Conservation (phyloP, 768 basidiomycete species). For the Amanita molliuscula region DNA sequence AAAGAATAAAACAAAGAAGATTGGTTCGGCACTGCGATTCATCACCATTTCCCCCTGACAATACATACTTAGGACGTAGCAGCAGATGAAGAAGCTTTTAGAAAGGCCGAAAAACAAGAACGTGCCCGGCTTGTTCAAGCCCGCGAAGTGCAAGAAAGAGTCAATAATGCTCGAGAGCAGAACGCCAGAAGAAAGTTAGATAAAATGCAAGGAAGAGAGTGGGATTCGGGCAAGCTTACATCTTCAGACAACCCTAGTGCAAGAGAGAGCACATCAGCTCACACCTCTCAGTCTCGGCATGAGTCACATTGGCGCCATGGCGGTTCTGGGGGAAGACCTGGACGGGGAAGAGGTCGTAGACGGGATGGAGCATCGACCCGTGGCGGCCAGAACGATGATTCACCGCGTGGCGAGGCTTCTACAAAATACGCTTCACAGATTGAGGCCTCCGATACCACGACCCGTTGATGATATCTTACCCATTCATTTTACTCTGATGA, state of each 20-base stretch:
- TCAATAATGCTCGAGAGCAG: constrained; percentile 66
- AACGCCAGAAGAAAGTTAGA: constrained; percentile 76
- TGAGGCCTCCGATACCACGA: background rate
- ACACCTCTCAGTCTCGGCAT: constrained; percentile 14
- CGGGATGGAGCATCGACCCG: background rate
- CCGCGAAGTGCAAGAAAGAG: constrained; percentile 57
- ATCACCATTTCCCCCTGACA: background rate
- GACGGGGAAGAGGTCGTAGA: constrained; percentile 17
- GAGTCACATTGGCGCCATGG: constrained; percentile 12
- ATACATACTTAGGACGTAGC: constrained; percentile 44
- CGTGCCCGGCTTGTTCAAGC: constrained; percentile 44
- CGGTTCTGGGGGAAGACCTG: constrained; percentile 19
- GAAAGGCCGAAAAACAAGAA: constrained; percentile 56
- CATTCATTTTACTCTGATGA: background rate
- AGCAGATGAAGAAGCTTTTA: constrained; percentile 75
- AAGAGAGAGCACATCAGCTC: background rate
- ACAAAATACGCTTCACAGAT: background rate
- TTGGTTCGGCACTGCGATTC: constrained; percentile 28
- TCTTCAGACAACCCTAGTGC: background rate
- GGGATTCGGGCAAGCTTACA: constrained; percentile 66
- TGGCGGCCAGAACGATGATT: background rate
- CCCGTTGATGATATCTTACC: background rate
- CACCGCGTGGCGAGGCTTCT: background rate
- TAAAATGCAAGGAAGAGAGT: constrained; percentile 69
- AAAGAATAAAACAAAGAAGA: constrained; percentile 64